Conservation (phyloP, 1,284 basidiomycete genomes). For the Naganishia liquefaciens region DNA sequence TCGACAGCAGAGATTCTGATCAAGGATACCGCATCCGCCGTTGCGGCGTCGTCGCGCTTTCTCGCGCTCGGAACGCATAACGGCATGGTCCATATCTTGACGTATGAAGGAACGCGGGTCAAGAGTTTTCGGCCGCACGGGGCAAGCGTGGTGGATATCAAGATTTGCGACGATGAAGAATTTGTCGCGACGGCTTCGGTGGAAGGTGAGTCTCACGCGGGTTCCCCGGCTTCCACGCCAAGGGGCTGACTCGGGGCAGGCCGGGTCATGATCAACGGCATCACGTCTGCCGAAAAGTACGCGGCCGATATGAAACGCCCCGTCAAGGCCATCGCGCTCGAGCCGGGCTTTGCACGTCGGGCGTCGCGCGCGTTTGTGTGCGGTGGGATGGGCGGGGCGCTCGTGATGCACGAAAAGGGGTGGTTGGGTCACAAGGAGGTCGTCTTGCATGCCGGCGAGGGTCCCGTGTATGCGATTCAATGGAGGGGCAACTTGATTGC, state of each 20-base stretch:
- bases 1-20: slow-evolving; percentile 75
- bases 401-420: slow-evolving; percentile 87
- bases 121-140: slow-evolving; percentile 90
- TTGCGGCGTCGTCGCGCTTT: slow-evolving; percentile 72
- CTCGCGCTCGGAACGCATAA: slow-evolving; percentile 86
- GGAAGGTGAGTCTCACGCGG: slow-evolving; percentile 67
- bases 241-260: slow-evolving; percentile 55
- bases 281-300: slow-evolving; percentile 79
- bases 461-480: slow-evolving; percentile 87
- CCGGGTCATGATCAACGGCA: slow-evolving; percentile 83
- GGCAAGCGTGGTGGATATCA: slow-evolving; percentile 84
- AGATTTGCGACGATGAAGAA: slow-evolving; percentile 79
- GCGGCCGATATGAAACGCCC: slow-evolving; percentile 90
- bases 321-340: slow-evolving; percentile 83
- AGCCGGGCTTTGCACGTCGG: slow-evolving; percentile 84
- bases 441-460: slow-evolving; percentile 81
- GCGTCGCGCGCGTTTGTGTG: slow-evolving; percentile 83
- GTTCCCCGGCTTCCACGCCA: neutral
- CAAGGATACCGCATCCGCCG: slow-evolving; percentile 82
- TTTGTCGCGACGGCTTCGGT: slow-evolving; percentile 91
- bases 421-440: slow-evolving; percentile 96
- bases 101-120: slow-evolving; percentile 74
- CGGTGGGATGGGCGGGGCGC: slow-evolving; percentile 85
- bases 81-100: slow-evolving; percentile 85
- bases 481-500: slow-evolving; percentile 88